Evolutionary conservation across 805 yeast genomes (phyloP).

Genomic region (Saccharomyces jurei): DNA sequence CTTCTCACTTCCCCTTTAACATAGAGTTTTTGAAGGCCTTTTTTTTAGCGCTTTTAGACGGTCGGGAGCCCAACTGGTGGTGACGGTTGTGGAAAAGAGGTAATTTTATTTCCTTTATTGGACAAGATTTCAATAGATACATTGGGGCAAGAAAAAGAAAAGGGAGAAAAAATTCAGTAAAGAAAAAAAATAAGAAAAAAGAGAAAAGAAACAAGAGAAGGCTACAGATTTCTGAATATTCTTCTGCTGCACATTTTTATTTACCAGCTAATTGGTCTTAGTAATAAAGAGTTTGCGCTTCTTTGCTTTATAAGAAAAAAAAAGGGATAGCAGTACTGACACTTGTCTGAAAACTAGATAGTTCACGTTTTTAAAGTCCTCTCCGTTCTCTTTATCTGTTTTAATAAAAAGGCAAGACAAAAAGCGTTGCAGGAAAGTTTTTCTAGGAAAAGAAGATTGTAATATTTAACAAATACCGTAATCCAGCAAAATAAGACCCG

Average conservation of each 20-base stretch:
- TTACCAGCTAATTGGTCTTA: neutral
- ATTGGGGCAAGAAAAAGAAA: neutral
- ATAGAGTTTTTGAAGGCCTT: neutral
- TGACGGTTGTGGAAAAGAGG: neutral
- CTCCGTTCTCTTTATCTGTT: neutral
- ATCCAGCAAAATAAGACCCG: neutral
- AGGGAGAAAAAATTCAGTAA: neutral
- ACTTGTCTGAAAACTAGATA: neutral
- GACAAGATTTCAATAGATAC: neutral
- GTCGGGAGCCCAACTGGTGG: neutral
- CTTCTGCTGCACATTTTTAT: neutral
- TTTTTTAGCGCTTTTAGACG: neutral
- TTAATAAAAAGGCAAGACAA: neutral
- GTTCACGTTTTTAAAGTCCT: neutral
- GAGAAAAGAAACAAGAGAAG: neutral
- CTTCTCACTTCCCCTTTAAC: neutral
- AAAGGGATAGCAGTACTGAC: neutral
- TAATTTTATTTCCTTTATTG: neutral
- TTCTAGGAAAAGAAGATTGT: neutral
- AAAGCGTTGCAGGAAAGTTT: neutral
- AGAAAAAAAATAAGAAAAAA: neutral
- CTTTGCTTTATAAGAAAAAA: neutral
- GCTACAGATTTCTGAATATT: neutral
- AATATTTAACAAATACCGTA: neutral
- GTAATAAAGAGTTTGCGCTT: neutral